Conservation (phyloP, 1,284 basidiomycete genomes). For the Trametes versicolor region DNA sequence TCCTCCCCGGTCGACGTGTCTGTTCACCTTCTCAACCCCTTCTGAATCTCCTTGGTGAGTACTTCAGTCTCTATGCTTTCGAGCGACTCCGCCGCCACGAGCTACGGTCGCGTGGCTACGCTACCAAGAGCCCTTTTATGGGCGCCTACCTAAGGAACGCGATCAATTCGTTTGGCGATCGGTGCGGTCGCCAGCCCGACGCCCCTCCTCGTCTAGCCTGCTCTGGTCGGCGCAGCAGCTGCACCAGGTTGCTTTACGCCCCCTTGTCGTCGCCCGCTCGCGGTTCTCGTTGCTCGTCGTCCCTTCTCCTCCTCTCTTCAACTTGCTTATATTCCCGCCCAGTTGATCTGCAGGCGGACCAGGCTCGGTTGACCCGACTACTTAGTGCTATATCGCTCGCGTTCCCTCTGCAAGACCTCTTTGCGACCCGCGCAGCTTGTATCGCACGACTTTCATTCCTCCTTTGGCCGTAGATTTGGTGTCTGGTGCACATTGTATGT, state of each 20-base stretch:
- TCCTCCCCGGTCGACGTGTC: not conserved
- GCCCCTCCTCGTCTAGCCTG: slow-evolving; percentile 6
- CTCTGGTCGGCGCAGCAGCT: not conserved
- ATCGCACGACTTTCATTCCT: slow-evolving; percentile 9
- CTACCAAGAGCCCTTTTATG: too few species aligned
- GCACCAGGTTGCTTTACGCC: slow-evolving; percentile 17
- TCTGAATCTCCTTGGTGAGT: slow-evolving; percentile 3
- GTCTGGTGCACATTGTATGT: slow-evolving; percentile 34
- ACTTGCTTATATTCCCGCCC: not conserved
- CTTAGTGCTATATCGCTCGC: slow-evolving; percentile 18
- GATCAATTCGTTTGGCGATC: slow-evolving; percentile 4
- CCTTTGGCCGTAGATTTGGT: slow-evolving; percentile 28
- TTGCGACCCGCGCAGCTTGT: slow-evolving; percentile 23
- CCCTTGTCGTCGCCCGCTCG: slow-evolving; percentile 3
- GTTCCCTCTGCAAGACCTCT: slow-evolving; percentile 1
- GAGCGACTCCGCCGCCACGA: not conserved
- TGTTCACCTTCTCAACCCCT: not conserved
- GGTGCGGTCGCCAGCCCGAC: slow-evolving; percentile 11
- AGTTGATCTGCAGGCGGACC: slow-evolving; percentile 29
- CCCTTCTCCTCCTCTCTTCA: slow-evolving; percentile 15
- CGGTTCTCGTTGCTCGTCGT: slow-evolving; percentile 26
- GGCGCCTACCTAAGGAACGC: not conserved
- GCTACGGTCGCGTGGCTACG: slow-evolving; percentile 1
- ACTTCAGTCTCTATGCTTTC: not conserved
- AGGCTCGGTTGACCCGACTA: slow-evolving; percentile 40